These are phyloP conservation scores for Pythium dissimile DNA, from an alignment of 352 stramenopile species.

Conservation along the genomic window DNA sequence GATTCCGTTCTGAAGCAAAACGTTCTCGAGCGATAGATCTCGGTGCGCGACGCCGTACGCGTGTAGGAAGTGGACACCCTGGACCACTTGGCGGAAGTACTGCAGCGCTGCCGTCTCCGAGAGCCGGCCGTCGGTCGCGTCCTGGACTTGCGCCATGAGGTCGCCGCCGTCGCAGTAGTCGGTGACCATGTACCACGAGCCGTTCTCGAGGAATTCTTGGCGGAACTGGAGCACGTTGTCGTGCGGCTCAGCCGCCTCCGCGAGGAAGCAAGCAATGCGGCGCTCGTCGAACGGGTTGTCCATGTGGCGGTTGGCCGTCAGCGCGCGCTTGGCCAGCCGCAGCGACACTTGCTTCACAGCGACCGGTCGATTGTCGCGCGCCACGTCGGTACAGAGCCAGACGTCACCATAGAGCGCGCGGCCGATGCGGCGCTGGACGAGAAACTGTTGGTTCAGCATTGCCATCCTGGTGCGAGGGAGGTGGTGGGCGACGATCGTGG, in stretches of 20 bases:
- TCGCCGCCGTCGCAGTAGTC: conserved; percentile 20
- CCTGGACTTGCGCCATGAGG: conserved; percentile 28
- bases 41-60: conserved; percentile 22
- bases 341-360: conserved; percentile 49
- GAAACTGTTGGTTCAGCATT: conserved; percentile 10
- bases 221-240: conserved; percentile 36
- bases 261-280: conserved; percentile 24
- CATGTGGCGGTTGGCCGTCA: conserved; percentile 27
- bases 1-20: conserved; percentile 22
- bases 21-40: conserved; percentile 36
- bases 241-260: conserved; percentile 25
- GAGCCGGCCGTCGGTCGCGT: not conserved
- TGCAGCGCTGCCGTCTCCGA: conserved; percentile 9
- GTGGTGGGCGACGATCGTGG: not conserved
- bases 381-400: conserved; percentile 46
- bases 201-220: conserved; percentile 34
- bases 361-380: conserved; percentile 23
- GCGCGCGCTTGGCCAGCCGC: conserved; percentile 16
- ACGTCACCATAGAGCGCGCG: conserved; percentile 44
- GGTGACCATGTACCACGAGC: conserved; percentile 9
- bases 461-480: too few relatives aligned
- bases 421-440: conserved; percentile 17
- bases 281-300: conserved; percentile 43
- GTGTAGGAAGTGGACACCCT: conserved; percentile 29
- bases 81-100: conserved; percentile 27